Evolutionary conservation across 345 rosid species (phyloP).

Genomic region (Pistacia atlantica): DNA sequence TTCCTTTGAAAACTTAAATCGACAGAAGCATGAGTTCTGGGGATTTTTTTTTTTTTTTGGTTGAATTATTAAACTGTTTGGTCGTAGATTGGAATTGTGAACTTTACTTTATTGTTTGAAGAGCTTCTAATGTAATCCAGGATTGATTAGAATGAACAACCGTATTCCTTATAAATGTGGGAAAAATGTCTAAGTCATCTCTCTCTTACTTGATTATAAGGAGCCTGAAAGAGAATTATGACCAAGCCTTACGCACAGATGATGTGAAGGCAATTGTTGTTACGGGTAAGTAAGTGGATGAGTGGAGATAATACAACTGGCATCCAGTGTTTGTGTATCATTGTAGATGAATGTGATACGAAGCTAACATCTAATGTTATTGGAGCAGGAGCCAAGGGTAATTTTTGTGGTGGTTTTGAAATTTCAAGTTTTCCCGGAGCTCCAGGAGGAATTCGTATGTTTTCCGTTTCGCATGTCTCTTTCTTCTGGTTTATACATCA

Average conservation of each 20-base stretch:
- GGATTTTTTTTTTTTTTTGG: too few species aligned
- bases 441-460: constrained; percentile 60
- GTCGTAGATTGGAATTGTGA: not conserved
- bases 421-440: constrained; percentile 66
- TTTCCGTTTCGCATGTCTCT: not conserved
- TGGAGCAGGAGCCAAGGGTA: constrained; percentile 77
- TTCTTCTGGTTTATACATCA: constrained; percentile 1
- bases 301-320: not conserved
- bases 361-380: constrained; percentile 11
- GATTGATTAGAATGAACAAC: not conserved
- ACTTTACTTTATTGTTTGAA: not conserved
- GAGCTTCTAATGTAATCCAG: not conserved
- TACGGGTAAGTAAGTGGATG: constrained; percentile 48
- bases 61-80: not conserved
- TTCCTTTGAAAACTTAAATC: too few species aligned
- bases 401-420: constrained; percentile 97
- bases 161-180: not conserved
- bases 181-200: not conserved
- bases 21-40: too few species aligned
- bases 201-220: constrained; percentile 40
- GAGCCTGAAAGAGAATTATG: constrained; percentile 72
- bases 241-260: constrained; percentile 72
- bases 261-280: constrained; percentile 97
- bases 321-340: not conserved
- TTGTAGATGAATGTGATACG: not conserved